These are phyloP conservation scores for Aspergillus ustus DNA, from an alignment of 2,329 filamentous ascomycete genomes.

Conservation along the genomic window DNA sequence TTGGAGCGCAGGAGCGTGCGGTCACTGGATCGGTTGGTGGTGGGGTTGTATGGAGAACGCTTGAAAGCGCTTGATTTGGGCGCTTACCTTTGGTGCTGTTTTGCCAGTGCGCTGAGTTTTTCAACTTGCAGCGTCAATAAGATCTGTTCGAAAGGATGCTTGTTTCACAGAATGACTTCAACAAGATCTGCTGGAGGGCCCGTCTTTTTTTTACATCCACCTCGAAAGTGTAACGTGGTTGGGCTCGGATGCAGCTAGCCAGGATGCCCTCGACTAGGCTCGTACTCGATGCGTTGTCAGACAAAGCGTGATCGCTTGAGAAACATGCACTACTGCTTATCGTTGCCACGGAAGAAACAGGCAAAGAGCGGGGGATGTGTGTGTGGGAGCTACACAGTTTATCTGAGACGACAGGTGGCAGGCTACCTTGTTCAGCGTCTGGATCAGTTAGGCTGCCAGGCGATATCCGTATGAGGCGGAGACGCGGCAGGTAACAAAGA, in stretches of 20 bases:
- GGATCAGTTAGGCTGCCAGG: conserved; percentile 28
- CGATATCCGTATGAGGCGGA: conserved; percentile 29
- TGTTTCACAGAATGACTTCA: conserved; percentile 31
- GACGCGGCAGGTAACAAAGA: conserved; percentile 22
- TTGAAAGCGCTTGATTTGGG: conserved; percentile 28
- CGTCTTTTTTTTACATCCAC: conserved; percentile 37
- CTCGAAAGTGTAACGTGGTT: conserved; percentile 47
- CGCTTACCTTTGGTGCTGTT: conserved; percentile 39
- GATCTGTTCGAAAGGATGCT: conserved; percentile 23
- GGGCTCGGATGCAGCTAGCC: conserved; percentile 50
- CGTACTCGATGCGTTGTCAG: conserved; percentile 51
- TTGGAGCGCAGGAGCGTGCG: conserved; percentile 45
- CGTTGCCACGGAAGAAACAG: conserved; percentile 30
- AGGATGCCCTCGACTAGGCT: conserved; percentile 40
- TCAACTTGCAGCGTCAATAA: conserved; percentile 22
- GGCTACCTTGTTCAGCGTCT: conserved; percentile 27
- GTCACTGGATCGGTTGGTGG: conserved; percentile 47
- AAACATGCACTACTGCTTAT: conserved; percentile 35
- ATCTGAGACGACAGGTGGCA: conserved; percentile 27
- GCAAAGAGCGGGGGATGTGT: conserved; percentile 9
- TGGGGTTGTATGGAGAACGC: conserved; percentile 28
- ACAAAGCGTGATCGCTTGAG: conserved; percentile 32
- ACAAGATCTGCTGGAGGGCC: conserved; percentile 31
- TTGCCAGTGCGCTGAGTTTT: conserved; percentile 21
- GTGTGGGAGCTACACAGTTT: conserved; percentile 28